phyloP scores from a whole-genome alignment of 352 stramenopile genomes.

The Phytopythium ostracodes region DNA sequence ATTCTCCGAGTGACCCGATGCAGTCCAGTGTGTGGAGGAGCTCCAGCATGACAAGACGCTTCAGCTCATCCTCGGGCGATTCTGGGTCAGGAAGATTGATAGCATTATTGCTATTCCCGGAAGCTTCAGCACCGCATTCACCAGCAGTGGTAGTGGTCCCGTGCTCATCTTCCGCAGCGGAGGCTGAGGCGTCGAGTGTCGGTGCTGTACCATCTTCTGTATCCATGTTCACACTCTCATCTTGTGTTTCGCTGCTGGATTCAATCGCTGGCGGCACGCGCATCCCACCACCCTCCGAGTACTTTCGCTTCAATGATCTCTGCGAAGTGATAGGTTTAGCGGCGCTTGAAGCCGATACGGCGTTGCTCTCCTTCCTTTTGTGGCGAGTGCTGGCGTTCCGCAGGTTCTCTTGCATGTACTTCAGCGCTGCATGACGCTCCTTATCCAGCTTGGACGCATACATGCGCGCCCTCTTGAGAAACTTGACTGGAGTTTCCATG shows the following conservation, averaged over 20 bases:
- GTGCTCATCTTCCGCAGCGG: background rate
- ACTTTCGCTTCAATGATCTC: slow-evolving; percentile 39
- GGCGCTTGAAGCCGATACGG: slow-evolving; percentile 7
- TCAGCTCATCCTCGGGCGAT: slow-evolving; percentile 74
- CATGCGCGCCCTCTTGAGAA: slow-evolving; percentile 67
- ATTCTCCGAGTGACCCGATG: slow-evolving; percentile 80
- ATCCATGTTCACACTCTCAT: slow-evolving; percentile 13
- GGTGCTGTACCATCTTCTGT: slow-evolving; percentile 12
- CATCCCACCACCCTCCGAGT: slow-evolving; percentile 24
- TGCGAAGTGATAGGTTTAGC: slow-evolving; percentile 19
- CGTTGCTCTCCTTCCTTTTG: slow-evolving; percentile 20
- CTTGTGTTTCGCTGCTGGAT: slow-evolving; percentile 13
- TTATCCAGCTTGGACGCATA: slow-evolving; percentile 77
- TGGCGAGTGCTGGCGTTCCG: slow-evolving; percentile 26
- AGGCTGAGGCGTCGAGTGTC: background rate
- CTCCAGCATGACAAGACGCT: slow-evolving; percentile 77
- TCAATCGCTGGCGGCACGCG: background rate
- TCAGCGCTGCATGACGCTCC: slow-evolving; percentile 57
- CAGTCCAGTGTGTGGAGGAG: slow-evolving; percentile 81
- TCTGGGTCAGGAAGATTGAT: slow-evolving; percentile 20
- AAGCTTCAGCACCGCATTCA: background rate
- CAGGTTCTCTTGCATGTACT: slow-evolving; percentile 76
- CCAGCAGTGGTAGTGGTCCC: background rate
- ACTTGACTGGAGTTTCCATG: slow-evolving; percentile 64
- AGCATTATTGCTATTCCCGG: background rate